Conservation (phyloP, 345 rosid species). For the Erucastrum elatum region DNA sequence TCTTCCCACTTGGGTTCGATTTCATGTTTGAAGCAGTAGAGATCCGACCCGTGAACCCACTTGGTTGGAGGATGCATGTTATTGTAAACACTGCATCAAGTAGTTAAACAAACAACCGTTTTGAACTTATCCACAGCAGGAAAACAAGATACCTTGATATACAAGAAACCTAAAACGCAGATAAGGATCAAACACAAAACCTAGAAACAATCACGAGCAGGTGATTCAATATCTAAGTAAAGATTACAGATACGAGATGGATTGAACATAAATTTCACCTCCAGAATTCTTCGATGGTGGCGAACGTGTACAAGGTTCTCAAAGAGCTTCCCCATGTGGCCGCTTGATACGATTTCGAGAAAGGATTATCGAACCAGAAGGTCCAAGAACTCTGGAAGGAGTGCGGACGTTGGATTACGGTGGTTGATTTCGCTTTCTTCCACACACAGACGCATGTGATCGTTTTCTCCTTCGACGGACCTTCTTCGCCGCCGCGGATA, state of each 20-base stretch:
- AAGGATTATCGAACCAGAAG: slow-evolving; percentile 81
- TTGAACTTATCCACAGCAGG: neutral
- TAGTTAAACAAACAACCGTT: neutral
- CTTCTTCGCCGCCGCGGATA: slow-evolving; percentile 34
- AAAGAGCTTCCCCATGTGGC: slow-evolving; percentile 72
- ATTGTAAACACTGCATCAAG: slow-evolving; percentile 67
- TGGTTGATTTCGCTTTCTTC: slow-evolving; percentile 40
- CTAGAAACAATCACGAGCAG: slow-evolving; percentile 12
- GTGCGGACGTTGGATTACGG: slow-evolving; percentile 40
- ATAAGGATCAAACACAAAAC: neutral
- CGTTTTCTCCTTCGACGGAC: slow-evolving; percentile 56
- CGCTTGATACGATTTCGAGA: slow-evolving; percentile 52
- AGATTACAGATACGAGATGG: neutral
- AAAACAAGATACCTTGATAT: neutral
- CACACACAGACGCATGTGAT: slow-evolving; percentile 28
- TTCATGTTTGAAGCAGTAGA: slow-evolving; percentile 77
- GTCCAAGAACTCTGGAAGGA: slow-evolving; percentile 79
- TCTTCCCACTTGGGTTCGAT: slow-evolving; percentile 99
- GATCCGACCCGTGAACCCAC: slow-evolving; percentile 60
- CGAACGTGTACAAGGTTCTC: slow-evolving; percentile 67
- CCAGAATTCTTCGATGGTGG: slow-evolving; percentile 81
- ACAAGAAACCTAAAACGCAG: slow-evolving; percentile 4
- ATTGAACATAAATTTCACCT: slow-evolving; percentile 43
- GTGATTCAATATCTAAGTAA: slow-evolving; percentile 4
- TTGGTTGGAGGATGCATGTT: slow-evolving; percentile 72